Evolutionary conservation across 257 asterid genomes (phyloP).

Genomic region (Salvia rosmarinus): DNA sequence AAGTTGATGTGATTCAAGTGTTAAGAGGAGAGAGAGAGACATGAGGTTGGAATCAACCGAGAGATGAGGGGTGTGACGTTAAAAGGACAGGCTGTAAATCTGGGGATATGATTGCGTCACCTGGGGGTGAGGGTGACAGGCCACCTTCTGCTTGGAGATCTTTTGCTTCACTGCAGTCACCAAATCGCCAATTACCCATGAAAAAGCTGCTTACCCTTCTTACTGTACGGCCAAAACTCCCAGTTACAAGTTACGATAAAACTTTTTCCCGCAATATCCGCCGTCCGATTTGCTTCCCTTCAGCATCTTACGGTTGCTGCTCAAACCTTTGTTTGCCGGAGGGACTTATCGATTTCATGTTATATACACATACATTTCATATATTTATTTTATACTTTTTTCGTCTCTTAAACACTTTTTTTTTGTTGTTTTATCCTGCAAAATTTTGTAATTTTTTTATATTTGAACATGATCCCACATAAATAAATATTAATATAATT

Average conservation of each 20-base stretch:
- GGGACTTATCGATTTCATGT: too few species aligned
- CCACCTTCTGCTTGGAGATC: constrained; percentile 32
- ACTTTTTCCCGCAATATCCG: background rate
- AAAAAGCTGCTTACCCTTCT: constrained; percentile 33
- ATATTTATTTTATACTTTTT: too few species aligned
- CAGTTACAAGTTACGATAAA: constrained; percentile 36
- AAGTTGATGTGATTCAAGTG: constrained; percentile 34
- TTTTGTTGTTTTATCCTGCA: too few species aligned
- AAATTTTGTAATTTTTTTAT: too few species aligned
- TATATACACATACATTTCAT: too few species aligned
- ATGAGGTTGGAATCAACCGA: too few species aligned
- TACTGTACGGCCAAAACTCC: constrained; percentile 34
- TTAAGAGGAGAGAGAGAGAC: background rate
- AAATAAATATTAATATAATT: too few species aligned
- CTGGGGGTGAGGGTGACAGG: constrained; percentile 42
- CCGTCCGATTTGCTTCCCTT: background rate
- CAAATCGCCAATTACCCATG: constrained; percentile 49
- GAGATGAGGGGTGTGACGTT: constrained; percentile 22
- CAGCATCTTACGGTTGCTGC: background rate
- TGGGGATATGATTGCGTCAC: constrained; percentile 44
- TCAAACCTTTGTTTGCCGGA: background rate
- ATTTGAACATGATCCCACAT: too few species aligned
- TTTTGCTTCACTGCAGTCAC: constrained; percentile 38
- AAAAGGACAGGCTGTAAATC: constrained; percentile 45
- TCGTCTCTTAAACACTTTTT: too few species aligned